Evolutionary conservation across 2,329 filamentous ascomycete genomes (phyloP).

Genomic region (Coniochaeta hoffmannii): DNA sequence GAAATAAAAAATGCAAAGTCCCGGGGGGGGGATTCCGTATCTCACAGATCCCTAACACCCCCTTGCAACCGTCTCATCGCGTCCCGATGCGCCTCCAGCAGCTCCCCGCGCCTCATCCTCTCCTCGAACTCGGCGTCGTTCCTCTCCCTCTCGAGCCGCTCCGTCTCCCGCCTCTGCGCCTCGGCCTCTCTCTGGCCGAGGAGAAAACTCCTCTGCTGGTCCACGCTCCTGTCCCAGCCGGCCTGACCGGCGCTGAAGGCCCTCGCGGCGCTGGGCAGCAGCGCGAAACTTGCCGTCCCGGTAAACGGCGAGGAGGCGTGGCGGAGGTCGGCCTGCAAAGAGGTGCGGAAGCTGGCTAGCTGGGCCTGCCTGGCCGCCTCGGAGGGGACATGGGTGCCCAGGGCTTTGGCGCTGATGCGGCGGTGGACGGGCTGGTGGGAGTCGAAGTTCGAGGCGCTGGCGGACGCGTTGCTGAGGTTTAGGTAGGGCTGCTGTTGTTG

Average conservation of each 20-base stretch:
- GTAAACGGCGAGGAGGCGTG: constrained; percentile 18
- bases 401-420: constrained; percentile 16
- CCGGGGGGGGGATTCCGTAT: neutral
- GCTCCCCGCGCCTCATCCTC: constrained; percentile 66
- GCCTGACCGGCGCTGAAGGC: neutral
- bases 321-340: constrained; percentile 55
- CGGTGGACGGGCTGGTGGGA: constrained; percentile 16
- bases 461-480: constrained; percentile 6
- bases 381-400: constrained; percentile 43
- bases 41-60: constrained; percentile 25
- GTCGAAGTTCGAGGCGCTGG: constrained; percentile 6
- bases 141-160: constrained; percentile 48
- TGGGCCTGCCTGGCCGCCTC: constrained; percentile 40
- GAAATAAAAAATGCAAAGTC: neutral
- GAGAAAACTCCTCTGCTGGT: constrained; percentile 47
- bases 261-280: neutral
- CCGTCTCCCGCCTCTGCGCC: constrained; percentile 50
- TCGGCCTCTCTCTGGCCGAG: constrained; percentile 57
- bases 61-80: constrained; percentile 74
- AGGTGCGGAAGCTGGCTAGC: constrained; percentile 61
- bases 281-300: neutral
- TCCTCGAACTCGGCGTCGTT: constrained; percentile 61
- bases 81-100: constrained; percentile 70
- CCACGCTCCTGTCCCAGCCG: constrained; percentile 34
- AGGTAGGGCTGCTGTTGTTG: constrained; percentile 5